Evolutionary conservation across 192 early-diverging fungal genomes (phyloP), one percentile per base, ranked within the genome.

Genomic region (Coemansia sp.): DNA sequence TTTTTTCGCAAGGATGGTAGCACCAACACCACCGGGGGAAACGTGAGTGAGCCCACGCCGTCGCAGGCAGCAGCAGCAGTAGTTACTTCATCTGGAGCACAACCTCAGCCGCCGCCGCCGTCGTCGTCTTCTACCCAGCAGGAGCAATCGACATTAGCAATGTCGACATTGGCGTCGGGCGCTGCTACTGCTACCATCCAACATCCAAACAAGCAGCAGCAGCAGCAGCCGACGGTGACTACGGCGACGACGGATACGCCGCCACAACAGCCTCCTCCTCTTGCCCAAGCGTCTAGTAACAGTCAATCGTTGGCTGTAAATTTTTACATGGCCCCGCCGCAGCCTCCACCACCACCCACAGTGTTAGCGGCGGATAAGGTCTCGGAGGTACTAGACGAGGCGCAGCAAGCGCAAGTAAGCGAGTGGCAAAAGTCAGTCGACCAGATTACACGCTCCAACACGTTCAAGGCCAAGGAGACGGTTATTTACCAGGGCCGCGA

Each of bases 271-370:
- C 5, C 34, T 57, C 16, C n/a, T 3, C 53, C 13, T 38, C 68
- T 15, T 20, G 55, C 27, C n/a, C 60, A n/a, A 18, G 3, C 52
- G 38, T 58, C 49, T 8, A 50, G 49, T 12, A 69, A 34, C 38
- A 20, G 31, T 31, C 20, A 52, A 10, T 29, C 8, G 57, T 60
- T 40, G 44, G 70, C 67, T 38, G 73, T 16, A 79, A 84, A 84
- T 84, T 84, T 79, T 79, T 69, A 65, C 39, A 61, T 71, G 65
- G 72, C 65, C 67, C 72, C 74, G 75, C 72, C 70, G 69, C 57
- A 60, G 57, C 57, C 57, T 60, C 57, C 57, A 60, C 73, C 70
- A 49, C 70, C 70, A 64, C 81, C 81, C 57, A 75, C 70, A 65
- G 81, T 83, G 40, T 64, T 83, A 63, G 57, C 76, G 41, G 50